Evolutionary conservation across 768 basidiomycete genomes (phyloP), one percentile per base, ranked within the genome.

Genomic region (Macrolepiota albuminosa): DNA sequence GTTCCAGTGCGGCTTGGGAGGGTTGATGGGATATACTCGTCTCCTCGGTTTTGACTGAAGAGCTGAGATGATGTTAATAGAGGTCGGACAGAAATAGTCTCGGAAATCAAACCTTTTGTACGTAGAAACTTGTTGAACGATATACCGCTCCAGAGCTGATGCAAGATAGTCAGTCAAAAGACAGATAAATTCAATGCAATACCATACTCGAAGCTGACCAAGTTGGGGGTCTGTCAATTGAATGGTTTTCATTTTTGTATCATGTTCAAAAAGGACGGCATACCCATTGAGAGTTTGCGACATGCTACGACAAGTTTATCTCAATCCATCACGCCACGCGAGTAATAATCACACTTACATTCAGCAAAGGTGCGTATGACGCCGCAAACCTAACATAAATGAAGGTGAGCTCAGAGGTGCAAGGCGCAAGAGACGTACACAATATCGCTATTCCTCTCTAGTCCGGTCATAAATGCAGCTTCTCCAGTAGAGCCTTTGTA

Each of bases 21-120:
- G 0, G 84, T 87, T 67, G 83, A 87, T 3, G 86, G 83, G 1
- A 88, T 67, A 64, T 86, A 88, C 63, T 80, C 78, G 45, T 85
- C 82, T 6, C 87, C 87, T 43, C 80, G 72, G 67, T 87, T 84
- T 18, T 77, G 61, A 57, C 84, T 83, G 74, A 88, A 88, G 39
- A 89, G 75, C 86, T 88, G 61, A 74, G 18, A 6, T 9, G 13
- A 36, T 31, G 16, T 5, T 50, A 29, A 4, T 34, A 47, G 33
- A 26, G 26, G 5, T 26, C 3, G 73, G 48, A 14, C 56, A 34
- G 42, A 49, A 10, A 40, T n/a, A 45, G 10, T 21, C 26, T 18
- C 5, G 14, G 58, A 7, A 21, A 14, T 56, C 74, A 31, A 50
- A 82, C 84, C 75, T 85, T 78, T 66, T 86, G 85, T 2, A 77